phyloP scores from a whole-genome alignment of 2,329 filamentous ascomycete species.

The Microsporum ferrugineum region DNA sequence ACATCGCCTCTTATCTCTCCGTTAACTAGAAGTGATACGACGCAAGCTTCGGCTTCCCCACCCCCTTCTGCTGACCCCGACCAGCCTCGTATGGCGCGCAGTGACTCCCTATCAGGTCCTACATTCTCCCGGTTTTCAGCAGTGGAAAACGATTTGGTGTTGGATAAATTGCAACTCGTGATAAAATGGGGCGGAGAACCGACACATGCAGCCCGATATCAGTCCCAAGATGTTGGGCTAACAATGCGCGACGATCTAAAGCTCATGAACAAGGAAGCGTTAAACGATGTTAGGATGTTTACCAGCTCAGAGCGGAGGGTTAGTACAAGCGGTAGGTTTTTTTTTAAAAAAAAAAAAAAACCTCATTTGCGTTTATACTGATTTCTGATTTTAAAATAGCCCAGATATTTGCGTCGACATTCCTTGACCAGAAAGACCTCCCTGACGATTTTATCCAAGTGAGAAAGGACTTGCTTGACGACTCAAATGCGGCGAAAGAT shows the following conservation, averaged over 20 bases:
- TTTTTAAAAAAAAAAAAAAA: not conserved
- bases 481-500: slow-evolving; percentile 96
- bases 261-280: slow-evolving; percentile 79
- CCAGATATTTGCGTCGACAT: slow-evolving; percentile 87
- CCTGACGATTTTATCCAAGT: slow-evolving; percentile 78
- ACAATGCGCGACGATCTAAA: slow-evolving; percentile 93
- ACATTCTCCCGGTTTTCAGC: slow-evolving; percentile 92
- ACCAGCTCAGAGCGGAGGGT: slow-evolving; percentile 92
- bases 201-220: slow-evolving; percentile 91
- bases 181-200: slow-evolving; percentile 99
- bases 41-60: slow-evolving; percentile 10
- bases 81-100: slow-evolving; percentile 45
- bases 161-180: slow-evolving; percentile 93
- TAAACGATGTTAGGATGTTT: slow-evolving; percentile 88
- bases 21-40: slow-evolving; percentile 9
- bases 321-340: slow-evolving; percentile 58
- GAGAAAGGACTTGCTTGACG: slow-evolving; percentile 87
- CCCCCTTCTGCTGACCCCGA: slow-evolving; percentile 17
- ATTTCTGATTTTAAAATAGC: slow-evolving; percentile 36
- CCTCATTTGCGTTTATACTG: too few species aligned
- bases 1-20: slow-evolving; percentile 10
- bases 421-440: slow-evolving; percentile 76
- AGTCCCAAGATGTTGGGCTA: slow-evolving; percentile 85
- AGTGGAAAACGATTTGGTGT: slow-evolving; percentile 78
- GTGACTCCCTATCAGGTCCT: slow-evolving; percentile 77